Evolutionary conservation across 2,329 filamentous ascomycete species (phyloP).

Genomic region (Zymoseptoria passerinii): DNA sequence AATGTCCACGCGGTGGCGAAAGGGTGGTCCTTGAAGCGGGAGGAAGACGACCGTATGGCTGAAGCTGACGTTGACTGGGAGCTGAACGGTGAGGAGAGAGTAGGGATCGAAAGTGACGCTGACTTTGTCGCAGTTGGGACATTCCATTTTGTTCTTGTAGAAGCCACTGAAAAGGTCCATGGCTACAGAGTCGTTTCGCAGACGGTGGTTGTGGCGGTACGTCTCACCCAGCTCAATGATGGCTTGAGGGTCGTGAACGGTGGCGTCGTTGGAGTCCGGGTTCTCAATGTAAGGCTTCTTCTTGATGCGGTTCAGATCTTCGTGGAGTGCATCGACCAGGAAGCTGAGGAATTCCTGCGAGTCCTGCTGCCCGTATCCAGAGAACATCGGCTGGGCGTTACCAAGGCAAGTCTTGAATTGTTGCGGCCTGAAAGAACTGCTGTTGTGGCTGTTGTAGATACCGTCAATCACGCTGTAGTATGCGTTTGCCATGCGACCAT

Average conservation of each 20-base stretch:
- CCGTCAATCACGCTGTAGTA: constrained; percentile 69
- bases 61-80: constrained; percentile 82
- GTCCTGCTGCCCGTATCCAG: constrained; percentile 92
- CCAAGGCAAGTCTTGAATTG: constrained; percentile 79
- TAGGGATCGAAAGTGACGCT: constrained; percentile 99
- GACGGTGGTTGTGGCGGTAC: constrained; percentile 86
- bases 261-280: constrained; percentile 93
- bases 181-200: constrained; percentile 88
- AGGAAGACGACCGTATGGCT: constrained; percentile 65
- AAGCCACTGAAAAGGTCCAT: constrained; percentile 94
- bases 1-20: constrained; percentile 68
- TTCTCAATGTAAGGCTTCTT: constrained; percentile 98
- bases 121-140: constrained; percentile 83
- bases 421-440: constrained; percentile 64
- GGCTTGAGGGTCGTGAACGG: constrained; percentile 71
- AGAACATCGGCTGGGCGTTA: constrained; percentile 73
- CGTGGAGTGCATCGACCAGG: constrained; percentile 85
- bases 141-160: constrained; percentile 96
- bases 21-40: constrained; percentile 62
- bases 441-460: constrained; percentile 63
- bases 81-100: constrained; percentile 82
- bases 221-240: constrained; percentile 78
- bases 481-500: constrained; percentile 75
- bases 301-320: constrained; percentile 85
- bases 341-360: constrained; percentile 96